phyloP scores from a whole-genome alignment of 2,329 filamentous ascomycete genomes.

The Stachybotrys elegans region DNA sequence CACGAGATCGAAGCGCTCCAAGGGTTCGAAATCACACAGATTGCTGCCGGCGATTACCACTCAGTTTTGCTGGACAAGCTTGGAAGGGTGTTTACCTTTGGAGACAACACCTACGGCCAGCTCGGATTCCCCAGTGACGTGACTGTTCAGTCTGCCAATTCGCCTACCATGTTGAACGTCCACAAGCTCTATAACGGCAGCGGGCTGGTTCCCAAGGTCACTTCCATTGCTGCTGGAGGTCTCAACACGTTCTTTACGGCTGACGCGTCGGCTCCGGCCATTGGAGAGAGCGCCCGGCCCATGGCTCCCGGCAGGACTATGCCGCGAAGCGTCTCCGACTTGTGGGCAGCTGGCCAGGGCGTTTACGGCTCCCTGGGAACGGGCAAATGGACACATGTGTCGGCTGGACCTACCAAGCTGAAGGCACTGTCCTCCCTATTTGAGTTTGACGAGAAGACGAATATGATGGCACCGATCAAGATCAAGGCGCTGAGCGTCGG shows the following conservation, averaged over 20 bases:
- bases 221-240: slow-evolving; percentile 78
- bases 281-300: slow-evolving; percentile 9
- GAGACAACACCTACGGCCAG: slow-evolving; percentile 89
- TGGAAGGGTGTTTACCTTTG: slow-evolving; percentile 79
- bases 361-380: slow-evolving; percentile 80
- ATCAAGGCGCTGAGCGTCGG: slow-evolving; percentile 70
- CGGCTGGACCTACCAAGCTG: slow-evolving; percentile 71
- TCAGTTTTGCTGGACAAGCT: slow-evolving; percentile 72
- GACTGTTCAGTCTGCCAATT: slow-evolving; percentile 58
- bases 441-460: slow-evolving; percentile 76
- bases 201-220: slow-evolving; percentile 61
- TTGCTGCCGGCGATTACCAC: slow-evolving; percentile 84
- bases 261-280: slow-evolving; percentile 58
- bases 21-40: slow-evolving; percentile 64
- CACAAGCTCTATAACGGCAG: slow-evolving; percentile 67
- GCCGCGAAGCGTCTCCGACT: slow-evolving; percentile 46
- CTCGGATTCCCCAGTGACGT: slow-evolving; percentile 71
- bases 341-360: slow-evolving; percentile 83
- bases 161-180: slow-evolving; percentile 65
- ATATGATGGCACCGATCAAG: slow-evolving; percentile 70
- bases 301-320: slow-evolving; percentile 26
- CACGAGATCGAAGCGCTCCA: slow-evolving; percentile 72
- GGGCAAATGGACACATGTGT: slow-evolving; percentile 84
- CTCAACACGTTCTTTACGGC: slow-evolving; percentile 83
- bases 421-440: slow-evolving; percentile 77